A percentile compares a stretch with the other conserved stretches of the same genome.
Conservation (phyloP, 805 yeast species). For the Metschnikowia aberdeeniae region DNA sequence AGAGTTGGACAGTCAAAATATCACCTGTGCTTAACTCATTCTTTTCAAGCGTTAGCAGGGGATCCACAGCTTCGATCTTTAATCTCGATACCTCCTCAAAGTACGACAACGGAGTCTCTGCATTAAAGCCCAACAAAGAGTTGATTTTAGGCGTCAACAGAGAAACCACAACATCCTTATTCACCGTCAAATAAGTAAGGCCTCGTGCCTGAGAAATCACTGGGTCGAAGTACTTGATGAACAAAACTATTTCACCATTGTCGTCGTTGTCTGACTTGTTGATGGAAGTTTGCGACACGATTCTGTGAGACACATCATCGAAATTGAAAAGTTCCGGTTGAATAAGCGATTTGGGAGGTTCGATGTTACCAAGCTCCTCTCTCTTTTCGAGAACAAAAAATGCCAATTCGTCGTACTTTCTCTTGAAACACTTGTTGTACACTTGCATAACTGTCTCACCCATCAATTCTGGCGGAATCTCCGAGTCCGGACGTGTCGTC, state of each 20-base stretch:
- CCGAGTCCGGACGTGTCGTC: slow-evolving; percentile 58
- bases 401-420: slow-evolving; percentile 47
- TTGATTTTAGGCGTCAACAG: slow-evolving; percentile 40
- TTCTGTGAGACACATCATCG: slow-evolving; percentile 17
- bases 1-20: slow-evolving; percentile 43
- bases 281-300: not conserved
- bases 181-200: slow-evolving; percentile 53
- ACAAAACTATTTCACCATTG: slow-evolving; percentile 24
- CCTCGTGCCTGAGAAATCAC: slow-evolving; percentile 55
- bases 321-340: slow-evolving; percentile 26
- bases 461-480: slow-evolving; percentile 24
- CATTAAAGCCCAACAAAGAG: slow-evolving; percentile 37
- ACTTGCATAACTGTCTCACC: slow-evolving; percentile 49
- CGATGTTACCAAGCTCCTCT: slow-evolving; percentile 33
- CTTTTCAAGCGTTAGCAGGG: slow-evolving; percentile 43
- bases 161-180: slow-evolving; percentile 43
- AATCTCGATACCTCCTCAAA: slow-evolving; percentile 62
- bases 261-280: not conserved
- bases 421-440: slow-evolving; percentile 42
- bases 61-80: slow-evolving; percentile 44
- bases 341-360: not conserved
- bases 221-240: slow-evolving; percentile 67
- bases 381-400: slow-evolving; percentile 63
- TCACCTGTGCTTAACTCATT: slow-evolving; percentile 68
- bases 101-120: slow-evolving; percentile 32